phyloP scores from a whole-genome alignment of 768 basidiomycete species.

The Lentinula raphanica region DNA sequence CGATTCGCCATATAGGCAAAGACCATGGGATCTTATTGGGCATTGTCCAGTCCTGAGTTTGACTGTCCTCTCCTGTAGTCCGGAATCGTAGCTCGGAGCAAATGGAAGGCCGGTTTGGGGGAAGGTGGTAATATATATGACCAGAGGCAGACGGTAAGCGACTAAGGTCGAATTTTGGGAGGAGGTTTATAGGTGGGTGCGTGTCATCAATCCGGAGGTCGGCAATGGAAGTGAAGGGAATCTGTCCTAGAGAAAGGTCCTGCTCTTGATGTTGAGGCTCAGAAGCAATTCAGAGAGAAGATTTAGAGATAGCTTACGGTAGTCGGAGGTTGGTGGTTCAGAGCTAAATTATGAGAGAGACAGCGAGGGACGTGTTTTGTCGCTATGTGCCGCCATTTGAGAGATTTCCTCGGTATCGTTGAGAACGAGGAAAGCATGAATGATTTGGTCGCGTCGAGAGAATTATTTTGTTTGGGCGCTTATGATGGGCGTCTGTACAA shows the following conservation, averaged over 20 bases:
- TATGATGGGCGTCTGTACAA: no score
- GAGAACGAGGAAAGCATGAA: no score
- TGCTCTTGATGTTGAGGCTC: neutral
- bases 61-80: neutral
- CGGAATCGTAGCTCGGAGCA: slow-evolving; percentile 2
- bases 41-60: neutral
- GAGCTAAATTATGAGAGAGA: no score
- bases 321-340: neutral
- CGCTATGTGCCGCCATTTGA: no score
- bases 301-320: neutral
- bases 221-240: neutral
- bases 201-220: neutral
- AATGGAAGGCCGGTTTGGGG: neutral
- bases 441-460: no score
- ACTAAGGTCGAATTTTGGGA: neutral
- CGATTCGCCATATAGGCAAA: neutral
- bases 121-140: neutral
- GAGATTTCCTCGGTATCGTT: no score
- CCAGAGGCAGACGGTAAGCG: neutral
- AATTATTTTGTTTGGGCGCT: no score
- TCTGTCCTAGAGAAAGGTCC: slow-evolving; percentile 3
- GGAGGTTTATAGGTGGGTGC: slow-evolving; percentile 4
- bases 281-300: neutral
- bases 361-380: no score
- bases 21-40: slow-evolving; percentile 6